A percentile compares a stretch with the other conserved stretches of the same genome.
Conservation (phyloP, 352 stramenopile genomes). For the Globisporangium radiosum region DNA sequence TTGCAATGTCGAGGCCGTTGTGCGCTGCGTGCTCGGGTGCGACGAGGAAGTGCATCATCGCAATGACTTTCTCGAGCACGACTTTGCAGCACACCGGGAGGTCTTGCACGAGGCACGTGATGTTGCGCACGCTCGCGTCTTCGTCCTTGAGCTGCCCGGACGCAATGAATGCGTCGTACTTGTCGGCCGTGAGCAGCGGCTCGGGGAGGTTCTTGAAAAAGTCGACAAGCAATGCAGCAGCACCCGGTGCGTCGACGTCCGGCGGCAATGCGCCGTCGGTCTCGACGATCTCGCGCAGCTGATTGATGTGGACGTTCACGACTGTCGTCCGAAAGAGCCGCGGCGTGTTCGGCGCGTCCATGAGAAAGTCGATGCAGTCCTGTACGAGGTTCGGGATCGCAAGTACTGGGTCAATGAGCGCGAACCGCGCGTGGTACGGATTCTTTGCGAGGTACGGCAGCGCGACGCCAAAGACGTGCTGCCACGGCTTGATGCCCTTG, state of each 20-base stretch:
- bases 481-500: constrained; percentile 76
- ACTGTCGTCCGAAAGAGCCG: constrained; percentile 79
- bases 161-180: constrained; percentile 77
- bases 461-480: constrained; percentile 75
- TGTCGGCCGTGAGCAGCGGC: constrained; percentile 65
- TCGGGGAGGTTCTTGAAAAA: constrained; percentile 77
- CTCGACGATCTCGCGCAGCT: constrained; percentile 72
- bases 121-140: constrained; percentile 69
- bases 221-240: constrained; percentile 65
- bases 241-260: constrained; percentile 58
- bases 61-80: constrained; percentile 63
- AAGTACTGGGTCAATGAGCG: constrained; percentile 66
- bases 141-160: constrained; percentile 62
- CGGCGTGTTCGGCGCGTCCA: constrained; percentile 50
- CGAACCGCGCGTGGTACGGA: constrained; percentile 73
- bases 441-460: constrained; percentile 72
- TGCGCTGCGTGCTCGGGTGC: constrained; percentile 45
- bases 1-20: constrained; percentile 64
- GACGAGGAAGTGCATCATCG: constrained; percentile 61
- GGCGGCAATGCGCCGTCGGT: constrained; percentile 48
- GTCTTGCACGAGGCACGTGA: constrained; percentile 75
- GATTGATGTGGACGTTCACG: constrained; percentile 55
- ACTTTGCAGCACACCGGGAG: constrained; percentile 62
- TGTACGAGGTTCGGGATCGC: constrained; percentile 71
- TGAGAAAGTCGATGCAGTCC: constrained; percentile 70